Evolutionary conservation across 164 flowering plant genomes (phyloP).

Genomic region (Vitis riparia): DNA sequence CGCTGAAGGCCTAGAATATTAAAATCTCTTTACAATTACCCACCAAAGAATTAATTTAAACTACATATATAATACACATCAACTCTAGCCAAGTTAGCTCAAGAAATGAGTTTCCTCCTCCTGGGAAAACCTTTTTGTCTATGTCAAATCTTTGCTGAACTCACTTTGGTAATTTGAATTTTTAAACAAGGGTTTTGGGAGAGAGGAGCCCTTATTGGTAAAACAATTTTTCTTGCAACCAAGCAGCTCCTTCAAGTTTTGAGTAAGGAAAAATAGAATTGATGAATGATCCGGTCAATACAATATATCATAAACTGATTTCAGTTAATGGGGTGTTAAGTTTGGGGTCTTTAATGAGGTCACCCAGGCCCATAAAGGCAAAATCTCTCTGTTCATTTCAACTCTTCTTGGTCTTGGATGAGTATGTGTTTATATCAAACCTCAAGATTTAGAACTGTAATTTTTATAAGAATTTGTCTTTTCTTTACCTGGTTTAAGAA

Average conservation of each 20-base stretch:
- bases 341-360: constrained; percentile 9
- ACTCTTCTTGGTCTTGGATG: constrained; percentile 1
- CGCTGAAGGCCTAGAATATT: too few species aligned
- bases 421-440: constrained; percentile 1
- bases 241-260: background rate
- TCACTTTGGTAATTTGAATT: too few species aligned
- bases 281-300: constrained; percentile 1
- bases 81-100: background rate
- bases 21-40: too few species aligned
- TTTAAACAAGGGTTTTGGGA: too few species aligned
- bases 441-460: too few species aligned
- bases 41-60: constrained; percentile 5
- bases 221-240: background rate
- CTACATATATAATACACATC: too few species aligned
- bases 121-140: too few species aligned
- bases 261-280: background rate
- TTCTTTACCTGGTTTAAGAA: too few species aligned
- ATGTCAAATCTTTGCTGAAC: too few species aligned
- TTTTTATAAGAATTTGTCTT: too few species aligned
- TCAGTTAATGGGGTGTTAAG: constrained; percentile 16
- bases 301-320: constrained; percentile 6
- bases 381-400: background rate
- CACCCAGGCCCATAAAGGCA: constrained; percentile 9
- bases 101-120: background rate
- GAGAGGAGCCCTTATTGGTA: too few species aligned